These are phyloP conservation scores for Ceratobasidium sp. DNA, from an alignment of 1,284 basidiomycete genomes.

Conservation along the genomic window DNA sequence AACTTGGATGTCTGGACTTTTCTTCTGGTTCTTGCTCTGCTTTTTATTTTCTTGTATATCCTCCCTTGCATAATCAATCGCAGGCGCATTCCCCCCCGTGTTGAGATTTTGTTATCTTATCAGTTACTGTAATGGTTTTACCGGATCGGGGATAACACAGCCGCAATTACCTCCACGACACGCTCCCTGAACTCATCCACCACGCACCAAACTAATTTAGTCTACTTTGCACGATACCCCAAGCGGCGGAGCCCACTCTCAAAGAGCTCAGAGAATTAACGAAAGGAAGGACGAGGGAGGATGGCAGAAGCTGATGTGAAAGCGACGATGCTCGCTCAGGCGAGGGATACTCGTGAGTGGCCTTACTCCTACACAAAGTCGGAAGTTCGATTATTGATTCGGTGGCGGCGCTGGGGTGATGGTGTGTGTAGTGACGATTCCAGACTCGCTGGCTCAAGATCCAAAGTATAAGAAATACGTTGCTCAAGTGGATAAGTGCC, in stretches of 20 bases:
- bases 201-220: background rate
- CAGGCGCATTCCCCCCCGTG: background rate
- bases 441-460: constrained; percentile 62
- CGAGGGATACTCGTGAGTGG: constrained; percentile 33
- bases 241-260: background rate
- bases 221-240: constrained; percentile 8
- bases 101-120: too few species aligned
- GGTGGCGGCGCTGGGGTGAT: too few species aligned
- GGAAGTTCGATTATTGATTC: too few species aligned
- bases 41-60: constrained; percentile 5
- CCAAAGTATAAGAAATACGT: constrained; percentile 98
- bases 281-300: too few species aligned
- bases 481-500: constrained; percentile 89
- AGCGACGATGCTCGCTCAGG: constrained; percentile 25
- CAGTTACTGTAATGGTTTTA: too few species aligned
- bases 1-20: too few species aligned
- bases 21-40: too few species aligned
- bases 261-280: too few species aligned
- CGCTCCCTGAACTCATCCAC: background rate
- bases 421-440: constrained; percentile 9
- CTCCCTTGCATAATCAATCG: background rate
- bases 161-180: background rate
- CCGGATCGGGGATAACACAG: background rate
- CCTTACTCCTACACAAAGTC: background rate
- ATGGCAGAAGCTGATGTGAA: constrained; percentile 21